phyloP scores from a whole-genome alignment of 2,329 filamentous ascomycete genomes.

The Fonsecaea pedrosoi region DNA sequence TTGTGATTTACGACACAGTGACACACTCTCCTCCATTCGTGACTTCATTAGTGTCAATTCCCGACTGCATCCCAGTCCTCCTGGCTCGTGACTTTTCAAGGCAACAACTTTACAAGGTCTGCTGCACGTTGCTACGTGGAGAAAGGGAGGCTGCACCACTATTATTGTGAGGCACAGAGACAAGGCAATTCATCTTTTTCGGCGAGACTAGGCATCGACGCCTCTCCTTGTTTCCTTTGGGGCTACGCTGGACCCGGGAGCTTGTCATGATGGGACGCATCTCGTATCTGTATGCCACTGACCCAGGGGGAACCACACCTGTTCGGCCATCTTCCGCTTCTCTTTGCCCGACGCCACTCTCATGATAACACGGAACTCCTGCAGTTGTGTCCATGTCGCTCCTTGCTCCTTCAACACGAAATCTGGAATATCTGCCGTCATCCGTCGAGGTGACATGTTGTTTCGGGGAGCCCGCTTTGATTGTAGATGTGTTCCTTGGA shows the following conservation, averaged over 20 bases:
- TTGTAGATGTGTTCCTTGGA: not conserved
- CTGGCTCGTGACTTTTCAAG: not conserved
- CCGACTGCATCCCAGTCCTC: not conserved
- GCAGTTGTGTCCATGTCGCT: not conserved
- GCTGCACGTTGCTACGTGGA: not conserved
- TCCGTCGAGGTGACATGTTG: slow-evolving; percentile 1
- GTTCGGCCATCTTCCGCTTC: not conserved
- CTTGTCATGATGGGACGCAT: not conserved
- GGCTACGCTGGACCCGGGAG: not conserved
- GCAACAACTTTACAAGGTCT: not conserved
- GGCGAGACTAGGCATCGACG: not conserved
- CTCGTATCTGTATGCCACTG: slow-evolving; percentile 6
- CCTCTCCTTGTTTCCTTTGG: not conserved
- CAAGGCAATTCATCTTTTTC: not conserved
- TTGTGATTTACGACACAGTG: not conserved
- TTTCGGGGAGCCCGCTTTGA: not conserved
- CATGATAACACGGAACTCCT: not conserved
- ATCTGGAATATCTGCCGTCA: slow-evolving; percentile 1
- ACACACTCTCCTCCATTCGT: not conserved
- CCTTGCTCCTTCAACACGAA: not conserved
- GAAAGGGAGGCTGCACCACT: not conserved
- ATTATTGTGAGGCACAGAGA: not conserved
- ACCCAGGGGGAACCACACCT: not conserved
- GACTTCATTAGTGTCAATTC: not conserved
- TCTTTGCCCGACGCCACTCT: not conserved